Conservation (phyloP, 2,329 filamentous ascomycete genomes). For the Fusarium oxysporum region DNA sequence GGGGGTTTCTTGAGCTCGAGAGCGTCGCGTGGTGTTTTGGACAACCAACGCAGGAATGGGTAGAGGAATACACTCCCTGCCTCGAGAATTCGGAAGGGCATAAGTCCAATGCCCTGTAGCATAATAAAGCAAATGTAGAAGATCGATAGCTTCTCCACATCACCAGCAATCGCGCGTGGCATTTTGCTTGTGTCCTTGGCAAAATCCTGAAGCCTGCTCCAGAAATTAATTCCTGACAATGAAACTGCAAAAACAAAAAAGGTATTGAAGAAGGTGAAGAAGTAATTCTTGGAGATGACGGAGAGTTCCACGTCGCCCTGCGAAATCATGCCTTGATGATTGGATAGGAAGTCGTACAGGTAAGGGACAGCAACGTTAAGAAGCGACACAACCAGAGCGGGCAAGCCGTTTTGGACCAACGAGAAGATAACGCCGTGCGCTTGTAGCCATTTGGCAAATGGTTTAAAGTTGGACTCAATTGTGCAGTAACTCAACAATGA, state of each 20-base stretch:
- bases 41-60: conserved; percentile 80
- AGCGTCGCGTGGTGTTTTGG: conserved; percentile 90
- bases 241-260: conserved; percentile 95
- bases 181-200: conserved; percentile 84
- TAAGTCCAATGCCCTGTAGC: conserved; percentile 91
- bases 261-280: conserved; percentile 99
- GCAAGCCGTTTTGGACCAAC: conserved; percentile 87
- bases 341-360: conserved; percentile 92
- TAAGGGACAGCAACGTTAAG: conserved; percentile 93
- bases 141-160: conserved; percentile 77
- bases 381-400: conserved; percentile 85
- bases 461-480: conserved; percentile 78
- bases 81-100: conserved; percentile 91
- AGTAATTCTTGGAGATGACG: conserved; percentile 97
- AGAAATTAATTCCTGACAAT: conserved; percentile 82
- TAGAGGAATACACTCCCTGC: conserved; percentile 88
- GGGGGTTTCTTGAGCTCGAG: conserved; percentile 85
- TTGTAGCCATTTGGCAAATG: conserved; percentile 74
- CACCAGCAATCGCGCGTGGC: conserved; percentile 78
- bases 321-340: conserved; percentile 93
- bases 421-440: conserved; percentile 77
- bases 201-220: conserved; percentile 76
- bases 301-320: conserved; percentile 95
- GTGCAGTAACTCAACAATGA: conserved; percentile 84
- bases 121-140: conserved; percentile 97